A percentile compares a stretch with the other conserved stretches of the same genome.
Evolutionary conservation across 2,329 filamentous ascomycete species (phyloP).

Genomic region (Fusarium newnesense): DNA sequence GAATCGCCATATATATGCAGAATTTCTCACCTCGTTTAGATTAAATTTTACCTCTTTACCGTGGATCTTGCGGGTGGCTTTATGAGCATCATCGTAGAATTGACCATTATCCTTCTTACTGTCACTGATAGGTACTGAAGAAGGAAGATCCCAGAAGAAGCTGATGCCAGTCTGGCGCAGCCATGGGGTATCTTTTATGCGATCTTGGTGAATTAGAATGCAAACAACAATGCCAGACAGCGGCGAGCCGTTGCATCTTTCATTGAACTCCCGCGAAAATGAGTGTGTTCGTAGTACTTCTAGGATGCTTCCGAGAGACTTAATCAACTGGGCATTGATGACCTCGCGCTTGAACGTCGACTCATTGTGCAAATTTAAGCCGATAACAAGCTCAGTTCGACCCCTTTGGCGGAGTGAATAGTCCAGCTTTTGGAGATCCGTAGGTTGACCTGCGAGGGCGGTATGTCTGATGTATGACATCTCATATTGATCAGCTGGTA

Average conservation of each 20-base stretch:
- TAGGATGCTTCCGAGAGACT: neutral
- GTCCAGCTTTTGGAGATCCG: neutral
- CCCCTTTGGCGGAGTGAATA: neutral
- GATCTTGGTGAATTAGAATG: neutral
- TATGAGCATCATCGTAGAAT: neutral
- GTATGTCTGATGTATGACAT: neutral
- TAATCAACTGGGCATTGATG: neutral
- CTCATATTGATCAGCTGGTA: neutral
- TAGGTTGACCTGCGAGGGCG: neutral
- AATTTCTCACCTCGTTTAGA: neutral
- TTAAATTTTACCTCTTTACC: neutral
- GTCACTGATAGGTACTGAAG: neutral
- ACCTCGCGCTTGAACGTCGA: neutral
- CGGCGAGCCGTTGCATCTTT: neutral
- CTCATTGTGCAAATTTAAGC: neutral
- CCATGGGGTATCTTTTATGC: neutral
- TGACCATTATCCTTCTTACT: neutral
- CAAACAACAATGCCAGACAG: neutral
- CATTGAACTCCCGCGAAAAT: neutral
- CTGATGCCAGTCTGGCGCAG: neutral
- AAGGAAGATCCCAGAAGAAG: neutral
- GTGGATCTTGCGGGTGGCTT: neutral
- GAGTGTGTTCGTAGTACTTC: neutral
- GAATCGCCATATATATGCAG: accelerated
- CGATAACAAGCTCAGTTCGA: neutral